Percentiles rank a stretch among this genome's conserved stretches.
Conservation (phyloP, 345 rosid genomes). For the Eucalyptus regnans region DNA sequence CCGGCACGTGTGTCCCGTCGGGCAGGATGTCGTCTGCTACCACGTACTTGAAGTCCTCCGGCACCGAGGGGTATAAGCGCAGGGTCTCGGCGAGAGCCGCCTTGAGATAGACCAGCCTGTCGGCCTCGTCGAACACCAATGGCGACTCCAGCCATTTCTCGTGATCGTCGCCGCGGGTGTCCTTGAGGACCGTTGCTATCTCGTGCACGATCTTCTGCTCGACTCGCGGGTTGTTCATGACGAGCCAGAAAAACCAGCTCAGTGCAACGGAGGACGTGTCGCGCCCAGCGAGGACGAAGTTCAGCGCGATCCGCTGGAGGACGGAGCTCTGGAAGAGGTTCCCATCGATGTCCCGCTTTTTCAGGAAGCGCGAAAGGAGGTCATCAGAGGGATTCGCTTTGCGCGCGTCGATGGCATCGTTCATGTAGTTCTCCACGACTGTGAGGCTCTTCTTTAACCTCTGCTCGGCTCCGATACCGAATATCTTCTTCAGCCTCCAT, state of each 20-base stretch:
- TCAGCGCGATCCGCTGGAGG: conserved; percentile 80
- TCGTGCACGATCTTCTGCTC: conserved; percentile 62
- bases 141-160: conserved; percentile 65
- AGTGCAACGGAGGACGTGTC: conserved; percentile 92
- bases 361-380: conserved; percentile 69
- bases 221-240: conserved; percentile 51
- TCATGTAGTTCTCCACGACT: conserved; percentile 60
- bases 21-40: conserved; percentile 66
- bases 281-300: conserved; percentile 87
- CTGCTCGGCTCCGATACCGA: conserved; percentile 53
- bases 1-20: conserved; percentile 64
- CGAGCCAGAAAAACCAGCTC: conserved; percentile 95
- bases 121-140: conserved; percentile 71
- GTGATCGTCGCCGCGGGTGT: conserved; percentile 52
- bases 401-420: conserved; percentile 50
- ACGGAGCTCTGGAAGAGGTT: conserved; percentile 39
- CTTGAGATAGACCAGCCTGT: conserved; percentile 58
- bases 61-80: conserved; percentile 88
- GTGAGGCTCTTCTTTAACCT: conserved; percentile 38
- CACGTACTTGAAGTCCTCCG: conserved; percentile 78
- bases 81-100: conserved; percentile 86
- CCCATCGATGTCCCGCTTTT: conserved; percentile 59
- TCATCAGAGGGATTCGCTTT: conserved; percentile 77
- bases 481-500: conserved; percentile 54
- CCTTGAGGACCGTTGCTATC: conserved; percentile 39